Evolutionary conservation across 352 stramenopile species (phyloP).

Genomic region (Globisporangium acanthophoron): DNA sequence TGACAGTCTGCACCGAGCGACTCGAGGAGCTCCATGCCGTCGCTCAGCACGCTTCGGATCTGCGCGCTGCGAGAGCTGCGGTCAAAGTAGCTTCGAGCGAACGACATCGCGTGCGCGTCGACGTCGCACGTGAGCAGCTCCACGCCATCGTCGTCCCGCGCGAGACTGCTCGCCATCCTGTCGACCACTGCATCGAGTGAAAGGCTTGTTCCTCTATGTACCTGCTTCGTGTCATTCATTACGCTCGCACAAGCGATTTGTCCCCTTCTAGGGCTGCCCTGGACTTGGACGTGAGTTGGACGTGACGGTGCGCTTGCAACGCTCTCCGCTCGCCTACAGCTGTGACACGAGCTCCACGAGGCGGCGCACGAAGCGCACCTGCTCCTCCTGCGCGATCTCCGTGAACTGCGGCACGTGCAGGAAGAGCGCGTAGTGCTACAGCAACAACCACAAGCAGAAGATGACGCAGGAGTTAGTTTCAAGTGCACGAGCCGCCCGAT

Average conservation of each 20-base stretch:
- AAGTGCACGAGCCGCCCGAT: too few relatives aligned
- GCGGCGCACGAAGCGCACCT: conserved; percentile 53
- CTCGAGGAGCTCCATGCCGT: background rate
- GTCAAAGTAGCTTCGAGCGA: conserved; percentile 28
- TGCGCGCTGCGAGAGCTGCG: conserved; percentile 17
- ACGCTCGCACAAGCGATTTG: too few relatives aligned
- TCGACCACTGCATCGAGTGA: too few relatives aligned
- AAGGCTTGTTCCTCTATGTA: too few relatives aligned
- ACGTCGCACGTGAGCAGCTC: conserved; percentile 58
- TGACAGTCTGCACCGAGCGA: background rate
- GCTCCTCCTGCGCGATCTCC: conserved; percentile 48
- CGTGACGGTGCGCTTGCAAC: too few relatives aligned
- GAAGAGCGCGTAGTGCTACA: conserved; percentile 62
- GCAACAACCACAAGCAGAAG: background rate
- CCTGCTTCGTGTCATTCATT: too few relatives aligned
- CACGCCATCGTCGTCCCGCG: conserved; percentile 3
- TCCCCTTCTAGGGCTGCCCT: too few relatives aligned
- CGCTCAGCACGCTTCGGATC: background rate
- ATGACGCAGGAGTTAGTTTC: too few relatives aligned
- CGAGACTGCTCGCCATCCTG: conserved; percentile 60
- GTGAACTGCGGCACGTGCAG: conserved; percentile 70
- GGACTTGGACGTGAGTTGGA: too few relatives aligned
- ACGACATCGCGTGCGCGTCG: conserved; percentile 27
- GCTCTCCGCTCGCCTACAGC: conserved; percentile 9
- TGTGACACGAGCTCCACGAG: conserved; percentile 47